Conservation (phyloP, 148 eudicot species). For the Chenopodium album region DNA sequence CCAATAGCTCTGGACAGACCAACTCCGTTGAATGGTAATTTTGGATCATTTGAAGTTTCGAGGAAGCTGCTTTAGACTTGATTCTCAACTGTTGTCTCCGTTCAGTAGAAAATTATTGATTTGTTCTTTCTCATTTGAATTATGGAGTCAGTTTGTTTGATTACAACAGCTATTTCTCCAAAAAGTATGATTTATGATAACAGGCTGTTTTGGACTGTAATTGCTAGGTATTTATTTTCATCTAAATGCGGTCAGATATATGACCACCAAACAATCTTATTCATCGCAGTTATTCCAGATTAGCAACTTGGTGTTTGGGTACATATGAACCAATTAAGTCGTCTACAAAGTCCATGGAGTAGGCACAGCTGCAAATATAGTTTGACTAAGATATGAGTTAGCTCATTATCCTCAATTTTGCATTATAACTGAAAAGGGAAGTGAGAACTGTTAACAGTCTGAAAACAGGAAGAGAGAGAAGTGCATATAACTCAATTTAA, state of each 20-base stretch:
- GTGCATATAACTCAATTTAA: neutral
- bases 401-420: neutral
- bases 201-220: constrained; percentile 4
- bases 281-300: no score
- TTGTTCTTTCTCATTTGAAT: constrained; percentile 1
- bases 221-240: neutral
- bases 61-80: constrained; percentile 15
- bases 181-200: neutral
- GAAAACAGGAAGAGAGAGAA: neutral
- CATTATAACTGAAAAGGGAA: no score
- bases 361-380: no score
- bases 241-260: no score
- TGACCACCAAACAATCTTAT: no score
- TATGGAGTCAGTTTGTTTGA: constrained; percentile 2
- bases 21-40: neutral
- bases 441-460: neutral
- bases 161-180: neutral
- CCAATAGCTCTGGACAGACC: neutral
- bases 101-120: constrained; percentile 4
- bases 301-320: no score
- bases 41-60: neutral
- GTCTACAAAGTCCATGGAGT: no score
- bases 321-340: no score
- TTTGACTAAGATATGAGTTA: neutral
- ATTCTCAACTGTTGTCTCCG: neutral